Base-by-base conservation (phyloP, 2,329 filamentous ascomycete species). In the Neocatenulostroma microsporum region DNA sequence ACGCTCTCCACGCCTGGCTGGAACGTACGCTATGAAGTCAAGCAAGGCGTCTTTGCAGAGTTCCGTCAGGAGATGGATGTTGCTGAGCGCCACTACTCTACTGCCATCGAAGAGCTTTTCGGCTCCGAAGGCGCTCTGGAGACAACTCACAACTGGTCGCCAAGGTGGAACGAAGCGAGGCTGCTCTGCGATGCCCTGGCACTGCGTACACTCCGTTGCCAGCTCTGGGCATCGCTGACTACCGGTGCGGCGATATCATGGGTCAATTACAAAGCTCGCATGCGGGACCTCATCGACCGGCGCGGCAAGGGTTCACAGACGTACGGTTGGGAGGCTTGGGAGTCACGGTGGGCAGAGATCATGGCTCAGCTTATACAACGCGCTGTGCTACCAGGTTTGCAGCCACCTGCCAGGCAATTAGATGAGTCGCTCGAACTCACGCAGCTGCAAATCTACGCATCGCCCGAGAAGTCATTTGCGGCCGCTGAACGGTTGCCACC, bases 1-100 rank as follows among this genome's bases (percentile, higher is more conserved):
- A 85, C 83, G 0, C 63, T 95, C n/a, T 84, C 87, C 1, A 68
- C 81, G 8, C 79, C 86, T 27, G 88, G 85, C 3, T 98, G 89
- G 91, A 87, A 86, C 53, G 81, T 93, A 36, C 80, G 89, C 12
- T 95, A 95, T 61, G 89, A 98, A 54, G 87, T 94, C 66, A 98
- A 98, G 58, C 73, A 88, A 13, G 89, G 82, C 5, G 70, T 94
- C 0, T 84, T 96, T 55, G 85, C 88, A 19, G 89, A 96, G 55
- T 95, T 94, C 48, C 77, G 91, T 7, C 84, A 93, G 55, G 91
- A 96, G 58, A 84, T 89, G 72, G 89, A 95, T 55, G 79, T 78
- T 15, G 87, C 91, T 1, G 71, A 85, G 53, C 77, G 87, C 28
- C 87, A 85, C 36, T 95, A 88, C 50, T 85, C 91, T 54, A 80